phyloP scores from a whole-genome alignment of 2,329 filamentous ascomycete species.

The Colletotrichum sp. region DNA sequence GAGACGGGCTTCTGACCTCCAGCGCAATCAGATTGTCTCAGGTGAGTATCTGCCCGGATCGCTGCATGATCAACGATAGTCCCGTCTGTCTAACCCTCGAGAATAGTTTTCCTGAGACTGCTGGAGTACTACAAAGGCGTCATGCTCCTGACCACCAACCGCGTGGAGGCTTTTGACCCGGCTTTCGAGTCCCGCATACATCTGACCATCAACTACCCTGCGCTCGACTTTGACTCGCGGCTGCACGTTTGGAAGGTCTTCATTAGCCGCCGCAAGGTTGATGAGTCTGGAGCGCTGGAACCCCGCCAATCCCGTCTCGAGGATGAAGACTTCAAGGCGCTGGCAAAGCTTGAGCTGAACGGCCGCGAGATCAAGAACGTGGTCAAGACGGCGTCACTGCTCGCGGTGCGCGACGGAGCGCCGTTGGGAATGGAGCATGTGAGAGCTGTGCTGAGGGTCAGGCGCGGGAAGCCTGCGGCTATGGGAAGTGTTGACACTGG shows the following conservation, averaged over 20 bases:
- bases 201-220: not conserved
- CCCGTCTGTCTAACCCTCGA: not conserved
- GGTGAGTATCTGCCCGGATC: fast-evolving
- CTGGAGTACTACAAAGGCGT: not conserved
- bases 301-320: not conserved
- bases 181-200: not conserved
- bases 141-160: not conserved
- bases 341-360: not conserved
- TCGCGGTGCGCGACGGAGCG: not conserved
- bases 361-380: not conserved
- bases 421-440: not conserved
- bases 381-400: not conserved
- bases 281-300: not conserved
- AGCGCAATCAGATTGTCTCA: not conserved
- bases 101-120: not conserved
- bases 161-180: not conserved
- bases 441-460: not conserved
- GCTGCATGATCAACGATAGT: not conserved
- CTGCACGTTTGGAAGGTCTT: not conserved
- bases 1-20: not conserved
- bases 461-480: not conserved
- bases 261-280: not conserved
- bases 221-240: not conserved
- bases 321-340: not conserved
- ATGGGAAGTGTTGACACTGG: not conserved